phyloP scores from a whole-genome alignment of 176 grass and related monocot species.

The Pontederia crassipes region DNA sequence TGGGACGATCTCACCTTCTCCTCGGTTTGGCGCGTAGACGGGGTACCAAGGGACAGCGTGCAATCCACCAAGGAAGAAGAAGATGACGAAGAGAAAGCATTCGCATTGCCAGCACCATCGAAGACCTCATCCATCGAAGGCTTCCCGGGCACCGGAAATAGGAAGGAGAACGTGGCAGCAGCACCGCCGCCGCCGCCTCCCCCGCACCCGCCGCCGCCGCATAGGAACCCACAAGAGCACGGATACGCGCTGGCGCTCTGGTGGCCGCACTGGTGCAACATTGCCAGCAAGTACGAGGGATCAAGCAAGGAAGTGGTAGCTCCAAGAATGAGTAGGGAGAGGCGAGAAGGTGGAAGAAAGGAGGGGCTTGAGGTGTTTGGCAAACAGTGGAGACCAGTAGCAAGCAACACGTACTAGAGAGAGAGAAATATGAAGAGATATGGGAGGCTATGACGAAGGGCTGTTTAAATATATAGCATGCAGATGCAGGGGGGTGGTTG shows the following conservation, averaged over 20 bases:
- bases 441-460: background rate
- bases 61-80: constrained; percentile 59
- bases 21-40: constrained; percentile 73
- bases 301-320: background rate
- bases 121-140: constrained; percentile 10
- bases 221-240: constrained; percentile 54
- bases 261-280: constrained; percentile 39
- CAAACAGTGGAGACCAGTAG: background rate
- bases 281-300: constrained; percentile 1
- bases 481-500: background rate
- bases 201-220: constrained; percentile 51
- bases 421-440: background rate
- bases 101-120: constrained; percentile 17
- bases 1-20: background rate
- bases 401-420: constrained; percentile 6
- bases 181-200: constrained; percentile 37
- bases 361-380: background rate
- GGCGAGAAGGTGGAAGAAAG: constrained; percentile 1
- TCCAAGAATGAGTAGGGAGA: background rate
- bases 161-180: constrained; percentile 34
- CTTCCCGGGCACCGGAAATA: constrained; percentile 6
- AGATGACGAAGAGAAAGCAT: constrained; percentile 2
- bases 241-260: background rate
- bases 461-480: background rate
- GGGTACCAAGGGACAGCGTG: constrained; percentile 87